Evolutionary conservation across 257 asterid genomes (phyloP).

Genomic region (Cordia subcordata): DNA sequence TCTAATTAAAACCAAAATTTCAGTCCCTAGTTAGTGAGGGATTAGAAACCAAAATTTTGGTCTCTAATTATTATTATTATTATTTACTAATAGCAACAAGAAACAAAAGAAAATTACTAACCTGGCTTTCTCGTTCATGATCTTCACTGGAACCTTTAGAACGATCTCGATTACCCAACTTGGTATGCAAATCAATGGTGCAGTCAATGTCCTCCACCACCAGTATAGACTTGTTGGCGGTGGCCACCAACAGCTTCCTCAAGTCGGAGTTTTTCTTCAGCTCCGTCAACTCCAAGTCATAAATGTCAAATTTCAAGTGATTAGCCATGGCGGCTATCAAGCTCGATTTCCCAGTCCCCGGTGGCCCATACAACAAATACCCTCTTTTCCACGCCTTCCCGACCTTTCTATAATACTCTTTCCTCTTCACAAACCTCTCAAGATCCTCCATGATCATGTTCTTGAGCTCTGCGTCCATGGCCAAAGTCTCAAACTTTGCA

Average conservation of each 20-base stretch:
- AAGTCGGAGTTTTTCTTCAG: conserved; percentile 46
- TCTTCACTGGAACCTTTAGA: not conserved
- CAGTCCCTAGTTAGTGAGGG: not conserved
- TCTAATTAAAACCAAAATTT: no score
- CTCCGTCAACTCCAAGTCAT: conserved; percentile 61
- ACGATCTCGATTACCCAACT: conserved; percentile 24
- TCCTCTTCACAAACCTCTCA: conserved; percentile 42
- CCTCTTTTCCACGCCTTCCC: conserved; percentile 86
- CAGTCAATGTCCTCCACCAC: conserved; percentile 74
- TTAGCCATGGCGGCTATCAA: conserved; percentile 78
- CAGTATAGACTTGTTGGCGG: conserved; percentile 51
- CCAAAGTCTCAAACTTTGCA: conserved; percentile 55
- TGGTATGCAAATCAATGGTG: conserved; percentile 46
- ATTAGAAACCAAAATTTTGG: no score
- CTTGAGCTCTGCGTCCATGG: conserved; percentile 51
- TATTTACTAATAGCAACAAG: not conserved
- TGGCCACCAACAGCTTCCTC: conserved; percentile 40
- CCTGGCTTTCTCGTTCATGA: conserved; percentile 31
- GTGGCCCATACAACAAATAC: conserved; percentile 70
- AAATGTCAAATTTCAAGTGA: conserved; percentile 54
- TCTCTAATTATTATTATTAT: no score
- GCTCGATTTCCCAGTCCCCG: conserved; percentile 80
- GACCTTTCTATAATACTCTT: conserved; percentile 46
- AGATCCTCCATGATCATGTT: conserved; percentile 42
- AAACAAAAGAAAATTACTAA: conserved; percentile 1